These are phyloP conservation scores for Coemansia sp. DNA, from an alignment of 192 early-diverging fungal genomes.

Conservation along the genomic window DNA sequence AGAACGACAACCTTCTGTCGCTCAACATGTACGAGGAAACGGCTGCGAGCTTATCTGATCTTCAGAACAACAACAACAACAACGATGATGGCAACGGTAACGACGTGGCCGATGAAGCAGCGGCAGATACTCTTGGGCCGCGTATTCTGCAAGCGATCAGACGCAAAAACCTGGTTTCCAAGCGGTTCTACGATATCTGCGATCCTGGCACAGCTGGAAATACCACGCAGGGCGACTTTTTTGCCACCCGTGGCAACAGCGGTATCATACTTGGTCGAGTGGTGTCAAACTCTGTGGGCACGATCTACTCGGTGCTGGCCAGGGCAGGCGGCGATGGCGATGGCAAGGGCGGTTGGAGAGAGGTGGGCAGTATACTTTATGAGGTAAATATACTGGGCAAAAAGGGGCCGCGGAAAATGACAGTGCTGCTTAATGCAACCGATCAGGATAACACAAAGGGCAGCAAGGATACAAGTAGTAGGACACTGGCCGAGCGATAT, in stretches of 20 bases:
- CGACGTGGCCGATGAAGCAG: background rate
- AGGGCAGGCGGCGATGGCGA: constrained; percentile 51
- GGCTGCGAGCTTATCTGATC: constrained; percentile 4
- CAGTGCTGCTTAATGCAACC: constrained; percentile 61
- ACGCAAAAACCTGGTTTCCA: background rate
- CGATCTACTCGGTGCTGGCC: constrained; percentile 74
- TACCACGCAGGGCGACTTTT: background rate
- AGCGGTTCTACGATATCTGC: constrained; percentile 16
- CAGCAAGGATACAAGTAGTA: background rate
- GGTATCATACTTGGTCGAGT: constrained; percentile 21
- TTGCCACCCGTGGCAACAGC: background rate
- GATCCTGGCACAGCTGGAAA: background rate
- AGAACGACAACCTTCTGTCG: background rate
- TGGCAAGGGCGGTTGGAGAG: background rate
- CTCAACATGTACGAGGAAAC: constrained; percentile 22
- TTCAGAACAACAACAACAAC: background rate
- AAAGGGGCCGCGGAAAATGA: constrained; percentile 92
- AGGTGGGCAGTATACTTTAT: constrained; percentile 51
- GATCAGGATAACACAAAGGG: too few relatives aligned
- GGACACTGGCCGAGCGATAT: constrained; percentile 12
- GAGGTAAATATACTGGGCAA: constrained; percentile 85
- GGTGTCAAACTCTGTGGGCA: constrained; percentile 79
- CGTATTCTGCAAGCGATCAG: constrained; percentile 10
- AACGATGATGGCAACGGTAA: background rate
- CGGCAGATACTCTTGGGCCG: constrained; percentile 3